These are phyloP conservation scores for Persicaria tinctoria DNA, from an alignment of 148 eudicot genomes.

Conservation along the genomic window DNA sequence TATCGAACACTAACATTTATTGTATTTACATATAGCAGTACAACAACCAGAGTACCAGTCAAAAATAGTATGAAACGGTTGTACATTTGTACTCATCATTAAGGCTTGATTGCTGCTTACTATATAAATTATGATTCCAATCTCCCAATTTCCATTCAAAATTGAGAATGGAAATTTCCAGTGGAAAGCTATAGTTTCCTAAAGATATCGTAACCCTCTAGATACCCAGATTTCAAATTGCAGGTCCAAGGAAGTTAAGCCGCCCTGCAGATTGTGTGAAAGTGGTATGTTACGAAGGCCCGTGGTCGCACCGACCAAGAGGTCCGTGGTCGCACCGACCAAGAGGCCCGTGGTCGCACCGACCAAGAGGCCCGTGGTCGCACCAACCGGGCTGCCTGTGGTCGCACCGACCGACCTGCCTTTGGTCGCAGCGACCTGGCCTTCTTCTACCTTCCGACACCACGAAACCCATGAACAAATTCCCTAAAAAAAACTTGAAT, in stretches of 20 bases:
- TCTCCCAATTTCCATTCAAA: background rate
- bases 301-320: too few relatives aligned
- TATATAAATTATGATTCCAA: background rate
- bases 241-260: background rate
- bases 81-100: background rate
- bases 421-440: too few relatives aligned
- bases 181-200: background rate
- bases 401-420: too few relatives aligned
- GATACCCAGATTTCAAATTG: background rate
- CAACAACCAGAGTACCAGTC: constrained; percentile 8
- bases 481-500: too few relatives aligned
- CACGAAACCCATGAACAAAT: too few relatives aligned
- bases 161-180: background rate
- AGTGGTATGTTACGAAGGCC: background rate
- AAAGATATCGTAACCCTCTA: background rate
- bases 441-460: too few relatives aligned
- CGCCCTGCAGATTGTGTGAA: background rate
- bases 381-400: too few relatives aligned
- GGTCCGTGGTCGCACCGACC: too few relatives aligned
- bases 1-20: too few relatives aligned
- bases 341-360: too few relatives aligned
- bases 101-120: background rate
- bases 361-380: too few relatives aligned
- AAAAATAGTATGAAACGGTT: background rate
- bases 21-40: background rate